Percentiles rank a stretch among this genome's conserved stretches.
Conservation (phyloP, 2,329 filamentous ascomycete species). For the Cladobotryum mycophilum region DNA sequence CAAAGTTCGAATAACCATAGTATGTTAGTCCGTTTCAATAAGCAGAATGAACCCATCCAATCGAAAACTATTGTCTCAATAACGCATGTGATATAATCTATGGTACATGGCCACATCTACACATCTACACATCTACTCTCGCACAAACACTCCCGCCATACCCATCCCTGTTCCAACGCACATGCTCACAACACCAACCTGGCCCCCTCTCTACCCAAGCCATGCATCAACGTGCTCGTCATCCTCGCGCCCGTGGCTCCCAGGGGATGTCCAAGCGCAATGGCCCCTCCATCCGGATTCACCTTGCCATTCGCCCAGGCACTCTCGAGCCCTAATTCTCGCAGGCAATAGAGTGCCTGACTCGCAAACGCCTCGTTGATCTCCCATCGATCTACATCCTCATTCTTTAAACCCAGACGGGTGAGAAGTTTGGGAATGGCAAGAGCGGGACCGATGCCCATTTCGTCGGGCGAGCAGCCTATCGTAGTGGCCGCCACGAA, state of each 20-base stretch:
- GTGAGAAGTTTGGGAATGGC: slow-evolving; percentile 78
- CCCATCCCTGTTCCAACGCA: slow-evolving; percentile 81
- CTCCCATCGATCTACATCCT: slow-evolving; percentile 81
- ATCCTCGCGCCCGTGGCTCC: slow-evolving; percentile 83
- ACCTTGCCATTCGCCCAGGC: slow-evolving; percentile 61
- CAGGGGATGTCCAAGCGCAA: slow-evolving; percentile 87
- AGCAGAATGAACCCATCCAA: background rate
- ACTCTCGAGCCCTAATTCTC: slow-evolving; percentile 60
- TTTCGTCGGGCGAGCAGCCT: slow-evolving; percentile 82
- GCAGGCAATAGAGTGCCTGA: slow-evolving; percentile 63
- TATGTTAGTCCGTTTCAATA: no score
- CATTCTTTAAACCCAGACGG: slow-evolving; percentile 57
- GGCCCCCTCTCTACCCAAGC: slow-evolving; percentile 60
- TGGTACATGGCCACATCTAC: slow-evolving; percentile 26
- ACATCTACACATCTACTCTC: slow-evolving; percentile 48
- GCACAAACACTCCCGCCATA: slow-evolving; percentile 62
- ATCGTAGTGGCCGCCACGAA: slow-evolving; percentile 72
- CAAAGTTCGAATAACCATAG: no score
- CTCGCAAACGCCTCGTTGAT: slow-evolving; percentile 79
- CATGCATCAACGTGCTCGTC: slow-evolving; percentile 64
- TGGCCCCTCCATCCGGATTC: slow-evolving; percentile 89
- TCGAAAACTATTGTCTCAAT: no score
- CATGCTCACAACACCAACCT: slow-evolving; percentile 86
- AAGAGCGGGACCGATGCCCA: slow-evolving; percentile 84
- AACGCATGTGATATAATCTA: background rate